These are phyloP conservation scores for Hypoxylon sp. DNA, from an alignment of 2,329 filamentous ascomycete genomes.

Conservation along the genomic window DNA sequence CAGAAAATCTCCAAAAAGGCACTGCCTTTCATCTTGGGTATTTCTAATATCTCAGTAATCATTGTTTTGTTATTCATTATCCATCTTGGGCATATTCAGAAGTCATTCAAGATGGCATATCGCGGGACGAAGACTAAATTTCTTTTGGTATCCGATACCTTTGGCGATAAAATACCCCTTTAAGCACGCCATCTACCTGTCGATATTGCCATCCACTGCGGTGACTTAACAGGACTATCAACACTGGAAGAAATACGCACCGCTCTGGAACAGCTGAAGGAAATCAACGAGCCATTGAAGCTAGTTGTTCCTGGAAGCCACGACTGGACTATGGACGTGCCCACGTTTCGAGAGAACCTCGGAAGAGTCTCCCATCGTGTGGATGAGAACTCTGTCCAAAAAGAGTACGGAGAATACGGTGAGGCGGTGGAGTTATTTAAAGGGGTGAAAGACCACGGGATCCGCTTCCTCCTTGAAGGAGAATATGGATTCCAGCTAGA, in stretches of 20 bases:
- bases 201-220: conserved; percentile 63
- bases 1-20: too few relatives aligned
- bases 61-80: too few relatives aligned
- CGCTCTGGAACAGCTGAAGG: conserved; percentile 54
- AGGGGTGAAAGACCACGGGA: conserved; percentile 53
- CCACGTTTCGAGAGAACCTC: conserved; percentile 48
- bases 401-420: conserved; percentile 55
- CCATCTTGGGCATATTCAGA: too few relatives aligned
- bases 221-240: conserved; percentile 61
- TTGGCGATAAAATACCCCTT: conserved; percentile 63
- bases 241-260: conserved; percentile 55
- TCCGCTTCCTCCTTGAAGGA: conserved; percentile 64
- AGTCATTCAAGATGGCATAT: neutral
- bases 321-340: conserved; percentile 58
- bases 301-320: conserved; percentile 65
- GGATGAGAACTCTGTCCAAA: conserved; percentile 40
- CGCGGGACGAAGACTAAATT: conserved; percentile 55
- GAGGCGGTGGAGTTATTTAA: conserved; percentile 56
- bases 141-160: conserved; percentile 61
- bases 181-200: conserved; percentile 60
- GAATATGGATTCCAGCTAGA: conserved; percentile 58
- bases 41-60: too few relatives aligned
- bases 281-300: conserved; percentile 59
- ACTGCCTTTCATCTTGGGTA: too few relatives aligned
- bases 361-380: conserved; percentile 46